A percentile compares a stretch with the other conserved stretches of the same genome.
Evolutionary conservation across 495 filamentous ascomycete species (phyloP).

Genomic region (Schizothecium vesticola): DNA sequence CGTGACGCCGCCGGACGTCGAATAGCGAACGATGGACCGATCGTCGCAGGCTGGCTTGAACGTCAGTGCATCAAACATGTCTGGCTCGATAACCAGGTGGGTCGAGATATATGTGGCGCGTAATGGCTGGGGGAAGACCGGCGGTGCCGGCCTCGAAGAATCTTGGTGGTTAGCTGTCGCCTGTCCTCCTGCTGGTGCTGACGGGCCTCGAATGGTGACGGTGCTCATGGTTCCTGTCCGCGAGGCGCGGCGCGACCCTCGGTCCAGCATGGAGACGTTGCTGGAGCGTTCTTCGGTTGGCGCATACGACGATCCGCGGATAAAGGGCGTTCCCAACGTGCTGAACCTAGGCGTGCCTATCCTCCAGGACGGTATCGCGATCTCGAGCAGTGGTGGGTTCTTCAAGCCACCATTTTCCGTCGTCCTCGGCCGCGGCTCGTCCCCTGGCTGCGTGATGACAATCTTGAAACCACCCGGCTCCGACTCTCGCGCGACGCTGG

Average conservation of each 20-base stretch:
- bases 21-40: slow-evolving; percentile 79
- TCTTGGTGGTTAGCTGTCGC: slow-evolving; percentile 20
- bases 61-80: slow-evolving; percentile 76
- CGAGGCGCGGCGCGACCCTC: slow-evolving; percentile 17
- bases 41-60: slow-evolving; percentile 66
- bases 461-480: slow-evolving; percentile 70
- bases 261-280: slow-evolving; percentile 36
- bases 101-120: slow-evolving; percentile 41
- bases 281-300: slow-evolving; percentile 47
- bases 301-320: slow-evolving; percentile 69
- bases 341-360: slow-evolving; percentile 82
- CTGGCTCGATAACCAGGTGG: slow-evolving; percentile 46
- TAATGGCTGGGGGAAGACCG: slow-evolving; percentile 20
- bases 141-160: slow-evolving; percentile 20
- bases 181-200: slow-evolving; percentile 25
- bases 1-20: slow-evolving; percentile 64
- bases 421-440: slow-evolving; percentile 56
- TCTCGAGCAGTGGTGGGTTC: slow-evolving; percentile 58
- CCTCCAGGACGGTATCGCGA: slow-evolving; percentile 81
- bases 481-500: slow-evolving; percentile 46
- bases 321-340: slow-evolving; percentile 66
- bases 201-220: slow-evolving; percentile 25
- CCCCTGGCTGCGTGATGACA: slow-evolving; percentile 71
- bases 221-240: slow-evolving; percentile 19
- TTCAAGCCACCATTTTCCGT: slow-evolving; percentile 48